phyloP scores from a whole-genome alignment of 345 rosid species.

The Barbarea vulgaris region DNA sequence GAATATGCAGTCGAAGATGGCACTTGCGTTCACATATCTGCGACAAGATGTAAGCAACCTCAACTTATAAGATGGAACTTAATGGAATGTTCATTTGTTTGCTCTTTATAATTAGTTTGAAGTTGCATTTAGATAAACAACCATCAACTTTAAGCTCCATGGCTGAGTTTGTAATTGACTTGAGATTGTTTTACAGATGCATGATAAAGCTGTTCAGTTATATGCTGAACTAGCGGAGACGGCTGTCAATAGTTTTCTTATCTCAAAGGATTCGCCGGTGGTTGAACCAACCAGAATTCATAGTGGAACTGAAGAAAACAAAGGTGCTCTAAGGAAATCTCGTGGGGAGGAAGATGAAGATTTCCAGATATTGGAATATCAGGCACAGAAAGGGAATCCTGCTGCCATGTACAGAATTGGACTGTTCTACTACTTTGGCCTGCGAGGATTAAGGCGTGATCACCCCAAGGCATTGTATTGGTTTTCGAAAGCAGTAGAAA shows the following conservation, averaged over 20 bases:
- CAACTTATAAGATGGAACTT: background rate
- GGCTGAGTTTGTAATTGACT: slow-evolving; percentile 23
- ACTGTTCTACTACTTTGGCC: slow-evolving; percentile 85
- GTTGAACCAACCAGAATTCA: slow-evolving; percentile 91
- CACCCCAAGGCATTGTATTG: slow-evolving; percentile 83
- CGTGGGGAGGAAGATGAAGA: slow-evolving; percentile 99
- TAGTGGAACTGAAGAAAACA: slow-evolving; percentile 94
- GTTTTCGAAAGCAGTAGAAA: slow-evolving; percentile 88
- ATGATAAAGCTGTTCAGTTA: slow-evolving; percentile 73
- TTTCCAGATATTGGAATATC: slow-evolving; percentile 93
- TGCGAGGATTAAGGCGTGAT: slow-evolving; percentile 94
- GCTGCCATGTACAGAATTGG: slow-evolving; percentile 90
- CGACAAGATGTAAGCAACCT: slow-evolving; percentile 84
- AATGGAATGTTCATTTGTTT: background rate
- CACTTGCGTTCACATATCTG: slow-evolving; percentile 77
- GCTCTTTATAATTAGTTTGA: background rate
- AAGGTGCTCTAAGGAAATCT: slow-evolving; percentile 83
- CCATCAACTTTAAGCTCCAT: background rate
- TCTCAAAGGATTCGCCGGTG: slow-evolving; percentile 88
- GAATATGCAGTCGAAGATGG: slow-evolving; percentile 92
- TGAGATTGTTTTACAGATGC: slow-evolving; percentile 59
- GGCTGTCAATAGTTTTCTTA: slow-evolving; percentile 87
- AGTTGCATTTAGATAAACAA: background rate
- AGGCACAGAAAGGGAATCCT: slow-evolving; percentile 96
- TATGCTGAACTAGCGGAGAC: slow-evolving; percentile 92